A percentile compares a stretch with the other conserved stretches of the same genome.
phyloP scores from a whole-genome alignment of 1,284 basidiomycete genomes.

The Mycena citricolor region DNA sequence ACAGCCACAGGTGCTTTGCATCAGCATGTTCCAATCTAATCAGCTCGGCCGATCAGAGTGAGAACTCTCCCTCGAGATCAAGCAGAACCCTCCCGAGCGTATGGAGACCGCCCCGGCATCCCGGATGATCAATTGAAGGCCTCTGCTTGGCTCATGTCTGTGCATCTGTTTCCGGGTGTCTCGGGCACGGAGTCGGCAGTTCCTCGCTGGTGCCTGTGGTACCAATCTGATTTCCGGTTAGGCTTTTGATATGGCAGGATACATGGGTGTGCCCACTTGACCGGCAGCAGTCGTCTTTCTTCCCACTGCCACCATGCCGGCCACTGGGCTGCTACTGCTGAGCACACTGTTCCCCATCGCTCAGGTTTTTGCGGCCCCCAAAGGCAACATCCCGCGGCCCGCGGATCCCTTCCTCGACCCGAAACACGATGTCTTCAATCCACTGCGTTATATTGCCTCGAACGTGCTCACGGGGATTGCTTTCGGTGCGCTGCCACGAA shows the following conservation, averaged over 20 bases:
- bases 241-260: too few species aligned
- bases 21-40: too few species aligned
- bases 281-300: constrained; percentile 5
- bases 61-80: too few species aligned
- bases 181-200: too few species aligned
- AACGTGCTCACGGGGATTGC: constrained; percentile 57
- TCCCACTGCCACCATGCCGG: constrained; percentile 5
- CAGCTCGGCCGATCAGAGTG: too few species aligned
- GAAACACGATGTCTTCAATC: constrained; percentile 54
- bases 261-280: constrained; percentile 2
- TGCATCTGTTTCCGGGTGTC: too few species aligned
- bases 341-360: constrained; percentile 4
- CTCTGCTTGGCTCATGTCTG: too few species aligned
- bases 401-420: constrained; percentile 51
- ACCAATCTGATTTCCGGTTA: neutral
- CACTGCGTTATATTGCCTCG: constrained; percentile 60
- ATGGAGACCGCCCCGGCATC: too few species aligned
- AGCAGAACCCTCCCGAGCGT: too few species aligned
- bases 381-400: constrained; percentile 28
- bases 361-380: constrained; percentile 12
- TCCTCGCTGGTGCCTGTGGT: too few species aligned
- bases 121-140: too few species aligned
- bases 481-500: constrained; percentile 39
- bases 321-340: neutral
- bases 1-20: too few species aligned